Evolutionary conservation across 352 stramenopile species (phyloP).

Genomic region (Pythium diclinum): DNA sequence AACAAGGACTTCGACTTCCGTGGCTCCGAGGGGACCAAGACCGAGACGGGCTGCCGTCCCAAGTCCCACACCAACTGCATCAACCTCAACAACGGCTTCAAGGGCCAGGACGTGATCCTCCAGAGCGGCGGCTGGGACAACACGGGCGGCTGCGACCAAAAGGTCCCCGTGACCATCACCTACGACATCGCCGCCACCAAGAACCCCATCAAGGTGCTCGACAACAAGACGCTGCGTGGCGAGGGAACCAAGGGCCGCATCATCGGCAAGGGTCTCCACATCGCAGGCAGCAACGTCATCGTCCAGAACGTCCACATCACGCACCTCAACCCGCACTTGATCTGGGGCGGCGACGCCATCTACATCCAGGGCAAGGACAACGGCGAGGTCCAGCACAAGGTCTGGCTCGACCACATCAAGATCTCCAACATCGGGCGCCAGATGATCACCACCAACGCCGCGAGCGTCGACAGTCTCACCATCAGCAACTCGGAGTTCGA

Average conservation of each 20-base stretch:
- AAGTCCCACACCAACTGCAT: slow-evolving; percentile 40
- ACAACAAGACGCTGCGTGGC: slow-evolving; percentile 44
- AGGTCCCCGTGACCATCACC: slow-evolving; percentile 27
- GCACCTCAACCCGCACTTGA: slow-evolving; percentile 46
- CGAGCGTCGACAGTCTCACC: slow-evolving; percentile 29
- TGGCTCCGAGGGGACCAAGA: slow-evolving; percentile 45
- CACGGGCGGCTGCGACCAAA: slow-evolving; percentile 40
- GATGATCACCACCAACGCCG: slow-evolving; percentile 39
- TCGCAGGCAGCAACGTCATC: slow-evolving; percentile 45
- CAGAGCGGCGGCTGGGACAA: slow-evolving; percentile 47
- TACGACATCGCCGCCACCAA: slow-evolving; percentile 39
- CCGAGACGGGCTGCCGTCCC: slow-evolving; percentile 45
- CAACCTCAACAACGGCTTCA: slow-evolving; percentile 50
- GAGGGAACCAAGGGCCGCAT: slow-evolving; percentile 34
- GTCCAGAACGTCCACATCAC: slow-evolving; percentile 58
- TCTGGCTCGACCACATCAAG: slow-evolving; percentile 54
- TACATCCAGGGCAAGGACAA: slow-evolving; percentile 25
- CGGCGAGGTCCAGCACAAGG: slow-evolving; percentile 20
- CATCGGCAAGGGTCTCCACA: slow-evolving; percentile 38
- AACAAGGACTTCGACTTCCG: slow-evolving; percentile 49
- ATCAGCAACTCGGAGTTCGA: slow-evolving; percentile 58
- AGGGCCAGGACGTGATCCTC: slow-evolving; percentile 55
- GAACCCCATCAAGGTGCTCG: slow-evolving; percentile 25
- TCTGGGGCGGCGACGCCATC: slow-evolving; percentile 33
- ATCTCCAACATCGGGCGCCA: slow-evolving; percentile 34